Percentiles rank a stretch among this genome's conserved stretches.
phyloP scores from a whole-genome alignment of 2,329 filamentous ascomycete species.

The Diaporthe sp. region DNA sequence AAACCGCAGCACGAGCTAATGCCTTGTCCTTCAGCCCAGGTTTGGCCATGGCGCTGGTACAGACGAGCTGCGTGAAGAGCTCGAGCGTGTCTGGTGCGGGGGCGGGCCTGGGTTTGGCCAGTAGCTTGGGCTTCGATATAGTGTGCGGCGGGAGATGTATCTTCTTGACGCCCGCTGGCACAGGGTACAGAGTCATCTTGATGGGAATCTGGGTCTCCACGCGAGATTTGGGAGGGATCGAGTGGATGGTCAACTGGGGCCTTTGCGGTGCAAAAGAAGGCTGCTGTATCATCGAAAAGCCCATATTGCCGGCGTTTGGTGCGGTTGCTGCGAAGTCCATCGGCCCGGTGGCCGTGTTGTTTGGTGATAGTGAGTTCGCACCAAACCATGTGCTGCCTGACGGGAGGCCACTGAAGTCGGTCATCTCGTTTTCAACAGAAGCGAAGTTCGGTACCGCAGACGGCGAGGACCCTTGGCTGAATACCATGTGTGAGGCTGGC shows the following conservation, averaged over 20 bases:
- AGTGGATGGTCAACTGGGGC: conserved; percentile 55
- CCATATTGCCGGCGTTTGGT: conserved; percentile 28
- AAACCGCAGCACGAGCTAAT: conserved; percentile 69
- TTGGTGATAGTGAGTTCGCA: conserved; percentile 40
- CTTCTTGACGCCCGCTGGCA: conserved; percentile 82
- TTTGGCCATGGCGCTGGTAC: conserved; percentile 91
- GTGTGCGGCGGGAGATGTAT: conserved; percentile 90
- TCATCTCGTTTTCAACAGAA: conserved; percentile 56
- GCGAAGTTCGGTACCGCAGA: conserved; percentile 62
- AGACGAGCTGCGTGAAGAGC: conserved; percentile 86
- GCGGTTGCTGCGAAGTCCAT: conserved; percentile 29
- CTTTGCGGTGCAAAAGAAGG: conserved; percentile 43
- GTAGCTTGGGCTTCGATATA: conserved; percentile 93
- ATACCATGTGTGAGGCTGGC: conserved; percentile 65
- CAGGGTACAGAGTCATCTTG: conserved; percentile 80
- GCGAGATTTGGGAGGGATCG: conserved; percentile 84
- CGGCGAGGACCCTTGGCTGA: conserved; percentile 68
- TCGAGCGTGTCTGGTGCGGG: conserved; percentile 82
- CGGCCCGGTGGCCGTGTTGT: conserved; percentile 53
- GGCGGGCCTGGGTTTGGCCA: conserved; percentile 79
- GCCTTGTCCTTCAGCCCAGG: conserved; percentile 76
- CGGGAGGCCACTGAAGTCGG: conserved; percentile 52
- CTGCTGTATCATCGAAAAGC: conserved; percentile 32
- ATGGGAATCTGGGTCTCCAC: conserved; percentile 98
- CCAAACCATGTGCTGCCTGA: conserved; percentile 37